Conservation (phyloP, 768 basidiomycete genomes). For the Podaxis carcinomalis region DNA sequence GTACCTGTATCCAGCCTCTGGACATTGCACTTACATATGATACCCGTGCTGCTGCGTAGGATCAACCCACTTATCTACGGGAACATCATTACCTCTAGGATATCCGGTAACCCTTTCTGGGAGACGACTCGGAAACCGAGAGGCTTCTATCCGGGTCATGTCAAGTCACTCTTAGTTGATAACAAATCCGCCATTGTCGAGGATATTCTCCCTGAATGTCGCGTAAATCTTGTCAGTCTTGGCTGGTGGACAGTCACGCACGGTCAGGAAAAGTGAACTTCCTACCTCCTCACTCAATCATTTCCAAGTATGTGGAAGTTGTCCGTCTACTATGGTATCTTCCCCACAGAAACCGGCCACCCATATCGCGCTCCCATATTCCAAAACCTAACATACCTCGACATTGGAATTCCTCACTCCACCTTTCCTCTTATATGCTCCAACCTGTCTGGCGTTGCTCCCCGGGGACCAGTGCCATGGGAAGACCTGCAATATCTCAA, state of each 20-base stretch:
- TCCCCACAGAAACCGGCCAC: neutral
- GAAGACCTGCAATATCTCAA: neutral
- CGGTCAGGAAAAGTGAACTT: neutral
- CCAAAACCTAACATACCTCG: conserved; percentile 2
- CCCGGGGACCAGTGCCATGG: neutral
- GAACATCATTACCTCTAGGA: neutral
- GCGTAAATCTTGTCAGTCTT: neutral
- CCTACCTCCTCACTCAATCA: neutral
- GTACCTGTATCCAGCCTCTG: neutral
- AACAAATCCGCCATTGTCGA: neutral
- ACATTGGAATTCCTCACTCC: neutral
- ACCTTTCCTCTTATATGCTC: neutral
- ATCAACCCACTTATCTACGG: conserved; percentile 3
- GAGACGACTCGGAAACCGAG: neutral
- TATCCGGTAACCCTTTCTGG: neutral
- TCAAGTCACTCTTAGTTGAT: neutral
- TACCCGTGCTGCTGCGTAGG: neutral
- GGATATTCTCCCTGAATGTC: neutral
- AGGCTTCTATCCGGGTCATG: neutral
- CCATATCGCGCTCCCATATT: neutral
- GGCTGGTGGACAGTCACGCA: neutral
- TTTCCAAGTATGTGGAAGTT: neutral
- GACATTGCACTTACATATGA: neutral
- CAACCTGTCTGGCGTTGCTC: neutral
- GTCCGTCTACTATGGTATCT: neutral